A percentile compares a stretch with the other conserved stretches of the same genome.
Conservation (phyloP, 169 alveolate genomes). For the Plasmodium cynomolgi region DNA sequence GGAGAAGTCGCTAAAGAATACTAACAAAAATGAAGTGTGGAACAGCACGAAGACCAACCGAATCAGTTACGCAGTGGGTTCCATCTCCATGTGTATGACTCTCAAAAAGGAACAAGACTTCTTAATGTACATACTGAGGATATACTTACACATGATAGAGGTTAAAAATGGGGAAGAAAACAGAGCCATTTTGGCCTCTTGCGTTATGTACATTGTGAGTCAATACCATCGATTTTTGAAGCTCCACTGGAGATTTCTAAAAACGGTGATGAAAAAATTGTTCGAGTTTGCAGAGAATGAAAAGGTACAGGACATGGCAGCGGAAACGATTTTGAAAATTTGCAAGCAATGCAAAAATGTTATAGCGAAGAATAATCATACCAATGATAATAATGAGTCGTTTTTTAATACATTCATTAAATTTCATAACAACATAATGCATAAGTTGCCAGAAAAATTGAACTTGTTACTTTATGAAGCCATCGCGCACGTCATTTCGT, state of each 20-base stretch:
- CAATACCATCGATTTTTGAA: conserved; percentile 98
- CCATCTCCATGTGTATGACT: conserved; percentile 97
- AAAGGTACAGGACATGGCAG: conserved; percentile 99
- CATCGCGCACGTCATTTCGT: conserved; percentile 70
- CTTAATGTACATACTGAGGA: conserved; percentile 94
- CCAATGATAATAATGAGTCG: conserved; percentile 80
- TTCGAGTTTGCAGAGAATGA: conserved; percentile 99
- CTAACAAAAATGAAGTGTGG: conserved; percentile 80
- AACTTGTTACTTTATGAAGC: conserved; percentile 56
- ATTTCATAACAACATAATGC: conserved; percentile 65
- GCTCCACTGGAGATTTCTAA: conserved; percentile 97
- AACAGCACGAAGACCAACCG: conserved; percentile 91
- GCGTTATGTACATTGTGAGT: conserved; percentile 99
- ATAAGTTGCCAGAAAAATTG: conserved; percentile 60
- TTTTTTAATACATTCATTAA: conserved; percentile 77
- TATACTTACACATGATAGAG: conserved; percentile 96
- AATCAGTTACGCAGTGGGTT: conserved; percentile 97
- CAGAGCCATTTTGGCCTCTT: conserved; percentile 97
- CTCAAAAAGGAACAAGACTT: conserved; percentile 95
- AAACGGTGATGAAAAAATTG: conserved; percentile 97
- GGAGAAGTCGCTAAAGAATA: conserved; percentile 75
- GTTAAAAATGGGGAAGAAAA: conserved; percentile 96
- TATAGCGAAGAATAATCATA: conserved; percentile 83
- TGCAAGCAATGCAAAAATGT: conserved; percentile 93
- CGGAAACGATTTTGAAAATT: conserved; percentile 96